Percentiles rank a stretch among this genome's conserved stretches.
These are phyloP conservation scores for Penicillium tannophilum DNA, from an alignment of 495 filamentous ascomycete genomes.

Conservation along the genomic window DNA sequence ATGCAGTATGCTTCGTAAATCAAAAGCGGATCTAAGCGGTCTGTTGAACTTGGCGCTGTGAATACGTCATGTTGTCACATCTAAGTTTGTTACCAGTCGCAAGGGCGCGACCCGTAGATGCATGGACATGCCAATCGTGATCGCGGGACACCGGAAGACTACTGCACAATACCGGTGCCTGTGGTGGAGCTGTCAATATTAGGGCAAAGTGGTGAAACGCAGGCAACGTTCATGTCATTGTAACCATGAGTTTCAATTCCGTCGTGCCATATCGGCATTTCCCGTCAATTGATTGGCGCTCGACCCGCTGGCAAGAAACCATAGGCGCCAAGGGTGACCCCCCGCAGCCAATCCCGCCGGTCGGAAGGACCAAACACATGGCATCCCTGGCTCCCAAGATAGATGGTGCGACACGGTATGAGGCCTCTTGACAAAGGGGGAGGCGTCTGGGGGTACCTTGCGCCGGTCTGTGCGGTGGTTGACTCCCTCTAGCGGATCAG, in stretches of 20 bases:
- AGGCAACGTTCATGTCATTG: conserved; percentile 7
- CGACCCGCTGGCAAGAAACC: conserved; percentile 17
- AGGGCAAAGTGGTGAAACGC: conserved; percentile 18
- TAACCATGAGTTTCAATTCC: conserved; percentile 16
- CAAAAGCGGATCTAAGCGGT: neutral
- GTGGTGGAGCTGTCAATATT: conserved; percentile 19
- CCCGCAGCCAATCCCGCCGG: conserved; percentile 19
- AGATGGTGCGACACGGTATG: conserved; percentile 18
- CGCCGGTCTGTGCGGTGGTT: conserved; percentile 23
- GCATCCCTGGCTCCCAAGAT: conserved; percentile 5
- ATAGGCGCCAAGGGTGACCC: conserved; percentile 19
- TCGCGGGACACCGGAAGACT: neutral
- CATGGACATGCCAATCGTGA: conserved; percentile 17
- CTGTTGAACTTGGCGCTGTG: neutral
- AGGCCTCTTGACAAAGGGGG: conserved; percentile 2
- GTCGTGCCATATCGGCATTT: conserved; percentile 10
- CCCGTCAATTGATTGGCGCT: conserved; percentile 19
- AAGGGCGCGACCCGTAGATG: conserved; percentile 12
- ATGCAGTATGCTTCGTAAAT: neutral
- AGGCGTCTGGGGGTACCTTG: conserved; percentile 12
- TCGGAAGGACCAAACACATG: conserved; percentile 12
- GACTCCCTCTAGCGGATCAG: conserved; percentile 20
- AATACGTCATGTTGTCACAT: conserved; percentile 16
- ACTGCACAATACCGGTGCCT: neutral
- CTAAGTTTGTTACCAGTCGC: conserved; percentile 15